Evolutionary conservation across 495 filamentous ascomycete species (phyloP).

Genomic region (Talaromyces adpressus): DNA sequence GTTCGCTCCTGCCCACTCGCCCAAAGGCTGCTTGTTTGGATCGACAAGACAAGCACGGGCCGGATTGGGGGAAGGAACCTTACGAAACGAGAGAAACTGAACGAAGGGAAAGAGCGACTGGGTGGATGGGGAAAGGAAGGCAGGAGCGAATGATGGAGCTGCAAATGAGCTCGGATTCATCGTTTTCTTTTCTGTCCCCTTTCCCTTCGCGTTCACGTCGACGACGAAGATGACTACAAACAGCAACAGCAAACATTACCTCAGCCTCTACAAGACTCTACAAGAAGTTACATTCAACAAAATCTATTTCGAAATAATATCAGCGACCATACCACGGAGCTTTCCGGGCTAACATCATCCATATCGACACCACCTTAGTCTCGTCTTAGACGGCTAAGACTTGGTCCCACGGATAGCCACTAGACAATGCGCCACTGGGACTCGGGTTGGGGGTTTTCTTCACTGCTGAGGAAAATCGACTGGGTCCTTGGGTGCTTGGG

Average conservation of each 20-base stretch:
- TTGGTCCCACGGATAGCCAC: conserved; percentile 5
- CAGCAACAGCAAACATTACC: neutral
- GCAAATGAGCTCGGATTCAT: neutral
- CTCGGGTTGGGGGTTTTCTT: conserved; percentile 4
- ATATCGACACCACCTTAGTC: neutral
- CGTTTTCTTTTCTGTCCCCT: neutral
- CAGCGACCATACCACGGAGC: neutral
- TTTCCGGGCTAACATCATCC: neutral
- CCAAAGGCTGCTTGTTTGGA: conserved; percentile 5
- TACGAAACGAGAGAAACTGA: neutral
- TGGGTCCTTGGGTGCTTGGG: neutral
- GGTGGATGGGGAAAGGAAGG: neutral
- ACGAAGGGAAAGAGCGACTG: neutral
- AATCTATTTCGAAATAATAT: too few species aligned
- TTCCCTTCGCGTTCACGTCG: too few species aligned
- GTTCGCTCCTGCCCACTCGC: neutral
- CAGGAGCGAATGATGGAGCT: neutral
- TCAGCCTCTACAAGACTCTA: neutral
- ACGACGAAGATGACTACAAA: neutral
- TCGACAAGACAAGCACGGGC: conserved; percentile 7
- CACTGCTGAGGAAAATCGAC: neutral
- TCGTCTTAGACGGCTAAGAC: neutral
- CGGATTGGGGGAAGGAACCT: neutral
- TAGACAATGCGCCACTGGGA: neutral
- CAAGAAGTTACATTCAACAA: neutral